Evolutionary conservation across 371 early-diverging fungal genomes (phyloP), one percentile per base, ranked within the genome.

Genomic region (Smittium mucronatum): DNA sequence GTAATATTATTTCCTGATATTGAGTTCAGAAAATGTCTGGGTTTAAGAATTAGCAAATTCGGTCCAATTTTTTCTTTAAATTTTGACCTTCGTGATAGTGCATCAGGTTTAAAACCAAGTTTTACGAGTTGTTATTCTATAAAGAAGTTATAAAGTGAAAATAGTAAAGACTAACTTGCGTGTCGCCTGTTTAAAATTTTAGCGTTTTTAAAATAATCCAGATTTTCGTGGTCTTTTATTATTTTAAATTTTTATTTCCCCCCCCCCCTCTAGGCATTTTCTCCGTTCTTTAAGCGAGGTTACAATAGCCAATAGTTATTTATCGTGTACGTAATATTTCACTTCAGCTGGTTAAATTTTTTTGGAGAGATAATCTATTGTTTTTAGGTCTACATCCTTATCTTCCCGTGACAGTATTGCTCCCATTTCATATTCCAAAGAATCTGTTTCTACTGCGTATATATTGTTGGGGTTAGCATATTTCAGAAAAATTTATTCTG

Each of bases 31-130:
- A 61, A 61, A 33, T 61, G 63, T 5, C 11, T 61, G 5, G 63
- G 16, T 5, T 16, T 28, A 16, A 61, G 29, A 15, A 61, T 61
- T 33, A 15, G 5, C 11, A 11, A 15, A 15, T 30, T 26, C 26
- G 5, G 5, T 5, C 26, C n/a, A 16, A 30, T 26, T 61, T 61
- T 33, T 11, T 5, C 5, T 61, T 11, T 61, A n/a, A 11, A 11
- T 61, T 61, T 26, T 61, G n/a, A 11, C 26, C 26, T 61, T 11
- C 69, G 29, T 0, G 74, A 73, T 31, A 72, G 35, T 0, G 73
- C 64, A 57, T 73, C 73, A 2, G 73, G 66, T 16, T 57, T n/a
- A 11, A 29, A 17, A 8, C 72, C 63, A 17, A 60, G 30, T 15
- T 2, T 1, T 0, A 71, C 73, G 1, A 57, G 61, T 1, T 29